Percentiles rank a stretch among this genome's conserved stretches.
Conservation (phyloP, 1,284 basidiomycete species). For the Sporisorium reilianum region DNA sequence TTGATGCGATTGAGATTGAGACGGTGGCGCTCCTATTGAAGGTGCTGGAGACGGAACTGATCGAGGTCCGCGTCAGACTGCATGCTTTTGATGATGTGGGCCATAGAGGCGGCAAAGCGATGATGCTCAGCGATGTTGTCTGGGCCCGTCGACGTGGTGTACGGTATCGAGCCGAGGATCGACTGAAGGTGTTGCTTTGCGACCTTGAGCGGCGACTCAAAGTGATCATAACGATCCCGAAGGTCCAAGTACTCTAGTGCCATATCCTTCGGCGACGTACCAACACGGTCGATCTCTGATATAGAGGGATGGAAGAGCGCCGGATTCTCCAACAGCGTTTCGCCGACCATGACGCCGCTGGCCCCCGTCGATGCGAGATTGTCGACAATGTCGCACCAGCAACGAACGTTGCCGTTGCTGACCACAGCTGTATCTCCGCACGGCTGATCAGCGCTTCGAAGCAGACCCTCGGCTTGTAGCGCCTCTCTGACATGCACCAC, state of each 20-base stretch:
- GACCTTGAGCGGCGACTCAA: constrained; percentile 33
- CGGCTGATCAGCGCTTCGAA: constrained; percentile 57
- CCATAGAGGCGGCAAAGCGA: constrained; percentile 20
- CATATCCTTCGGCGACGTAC: constrained; percentile 12
- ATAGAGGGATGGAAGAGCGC: constrained; percentile 35
- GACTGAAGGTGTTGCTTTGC: constrained; percentile 43
- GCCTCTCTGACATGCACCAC: constrained; percentile 74
- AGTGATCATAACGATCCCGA: constrained; percentile 11
- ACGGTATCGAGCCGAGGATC: constrained; percentile 33
- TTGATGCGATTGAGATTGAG: not conserved
- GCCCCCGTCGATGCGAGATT: constrained; percentile 76
- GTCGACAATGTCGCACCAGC: constrained; percentile 73
- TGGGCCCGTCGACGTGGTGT: constrained; percentile 1
- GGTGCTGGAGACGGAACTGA: constrained; percentile 21
- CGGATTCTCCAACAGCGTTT: constrained; percentile 78
- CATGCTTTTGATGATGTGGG: constrained; percentile 25
- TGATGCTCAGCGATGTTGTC: constrained; percentile 9
- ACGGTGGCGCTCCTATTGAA: not conserved
- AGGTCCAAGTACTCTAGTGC: constrained; percentile 34
- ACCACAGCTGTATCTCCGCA: constrained; percentile 74
- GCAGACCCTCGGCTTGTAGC: constrained; percentile 63
- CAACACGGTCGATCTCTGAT: not conserved
- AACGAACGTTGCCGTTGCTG: constrained; percentile 81
- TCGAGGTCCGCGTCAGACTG: constrained; percentile 19
- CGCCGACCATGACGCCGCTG: constrained; percentile 82